Conservation (phyloP, 345 rosid species). For the Iberis pinnata region DNA sequence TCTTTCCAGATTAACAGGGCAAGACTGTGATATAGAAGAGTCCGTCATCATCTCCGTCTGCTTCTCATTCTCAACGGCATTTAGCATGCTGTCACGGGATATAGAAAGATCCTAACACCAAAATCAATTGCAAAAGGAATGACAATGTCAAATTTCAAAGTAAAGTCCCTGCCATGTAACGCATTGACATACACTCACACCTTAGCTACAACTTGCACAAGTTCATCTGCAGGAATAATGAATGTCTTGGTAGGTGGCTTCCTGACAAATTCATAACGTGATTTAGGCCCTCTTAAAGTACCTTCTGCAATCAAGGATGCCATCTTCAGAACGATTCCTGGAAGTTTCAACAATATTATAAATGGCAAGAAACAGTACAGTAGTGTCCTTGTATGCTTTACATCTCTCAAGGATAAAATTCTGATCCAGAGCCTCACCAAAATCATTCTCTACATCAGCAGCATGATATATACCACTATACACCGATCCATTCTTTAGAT, state of each 20-base stretch:
- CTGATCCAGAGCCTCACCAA: slow-evolving; percentile 48
- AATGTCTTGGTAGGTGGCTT: slow-evolving; percentile 62
- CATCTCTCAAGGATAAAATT: slow-evolving; percentile 4
- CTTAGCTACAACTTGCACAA: slow-evolving; percentile 91
- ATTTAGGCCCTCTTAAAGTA: slow-evolving; percentile 46
- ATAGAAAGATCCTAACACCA: slow-evolving; percentile 64
- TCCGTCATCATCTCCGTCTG: slow-evolving; percentile 66
- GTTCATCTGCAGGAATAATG: slow-evolving; percentile 68
- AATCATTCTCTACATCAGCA: slow-evolving; percentile 62
- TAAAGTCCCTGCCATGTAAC: slow-evolving; percentile 16
- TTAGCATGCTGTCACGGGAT: slow-evolving; percentile 48
- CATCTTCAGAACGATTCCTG: slow-evolving; percentile 89
- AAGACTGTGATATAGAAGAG: slow-evolving; percentile 65
- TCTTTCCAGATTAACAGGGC: slow-evolving; percentile 51
- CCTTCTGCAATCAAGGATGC: slow-evolving; percentile 69
- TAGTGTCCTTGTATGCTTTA: slow-evolving; percentile 8
- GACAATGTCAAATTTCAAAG: slow-evolving; percentile 16
- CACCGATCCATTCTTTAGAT: slow-evolving; percentile 78
- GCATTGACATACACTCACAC: slow-evolving; percentile 34
- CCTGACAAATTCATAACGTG: slow-evolving; percentile 45
- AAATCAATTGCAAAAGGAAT: slow-evolving; percentile 13
- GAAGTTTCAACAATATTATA: slow-evolving; percentile 19
- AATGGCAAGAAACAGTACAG: slow-evolving; percentile 8
- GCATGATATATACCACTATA: slow-evolving; percentile 82
- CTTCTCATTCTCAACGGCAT: slow-evolving; percentile 47